Conservation (phyloP, 2,329 filamentous ascomycete genomes). For the Fusarium torulosum region DNA sequence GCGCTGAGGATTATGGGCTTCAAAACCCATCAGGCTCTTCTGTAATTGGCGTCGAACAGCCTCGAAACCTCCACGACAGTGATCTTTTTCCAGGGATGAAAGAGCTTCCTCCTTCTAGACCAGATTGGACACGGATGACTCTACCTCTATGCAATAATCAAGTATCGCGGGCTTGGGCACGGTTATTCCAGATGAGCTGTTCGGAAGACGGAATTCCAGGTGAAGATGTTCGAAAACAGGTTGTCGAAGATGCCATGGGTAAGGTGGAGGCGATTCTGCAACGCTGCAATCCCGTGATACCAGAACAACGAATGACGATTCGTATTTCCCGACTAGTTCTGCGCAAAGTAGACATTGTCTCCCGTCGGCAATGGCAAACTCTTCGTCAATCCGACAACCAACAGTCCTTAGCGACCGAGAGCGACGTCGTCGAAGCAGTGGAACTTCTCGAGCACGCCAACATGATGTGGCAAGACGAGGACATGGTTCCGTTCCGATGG, state of each 20-base stretch:
- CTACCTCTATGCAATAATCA: constrained; percentile 67
- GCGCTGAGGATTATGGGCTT: constrained; percentile 69
- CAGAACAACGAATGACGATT: constrained; percentile 54
- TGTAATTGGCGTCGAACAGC: constrained; percentile 61
- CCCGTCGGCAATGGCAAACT: constrained; percentile 58
- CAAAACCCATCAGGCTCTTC: constrained; percentile 26
- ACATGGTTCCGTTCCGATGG: constrained; percentile 56
- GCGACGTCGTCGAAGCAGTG: constrained; percentile 52
- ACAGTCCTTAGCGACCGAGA: constrained; percentile 47
- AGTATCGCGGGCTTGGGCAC: constrained; percentile 52
- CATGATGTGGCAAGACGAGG: constrained; percentile 52
- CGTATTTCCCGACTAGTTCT: constrained; percentile 49
- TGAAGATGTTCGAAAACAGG: constrained; percentile 55
- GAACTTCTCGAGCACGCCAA: constrained; percentile 52
- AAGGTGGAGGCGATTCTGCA: constrained; percentile 17
- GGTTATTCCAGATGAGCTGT: constrained; percentile 40
- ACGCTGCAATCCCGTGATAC: constrained; percentile 66
- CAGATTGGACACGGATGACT: constrained; percentile 69
- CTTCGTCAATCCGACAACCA: constrained; percentile 35
- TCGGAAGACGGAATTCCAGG: constrained; percentile 15
- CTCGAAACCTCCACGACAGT: constrained; percentile 67
- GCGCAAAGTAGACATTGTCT: constrained; percentile 60
- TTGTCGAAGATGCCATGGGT: constrained; percentile 47
- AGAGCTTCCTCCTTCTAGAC: constrained; percentile 60
- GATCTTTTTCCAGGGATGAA: constrained; percentile 64